Base-by-base conservation (phyloP, 177 flowering plant species). In the Vitis hybrid region DNA sequence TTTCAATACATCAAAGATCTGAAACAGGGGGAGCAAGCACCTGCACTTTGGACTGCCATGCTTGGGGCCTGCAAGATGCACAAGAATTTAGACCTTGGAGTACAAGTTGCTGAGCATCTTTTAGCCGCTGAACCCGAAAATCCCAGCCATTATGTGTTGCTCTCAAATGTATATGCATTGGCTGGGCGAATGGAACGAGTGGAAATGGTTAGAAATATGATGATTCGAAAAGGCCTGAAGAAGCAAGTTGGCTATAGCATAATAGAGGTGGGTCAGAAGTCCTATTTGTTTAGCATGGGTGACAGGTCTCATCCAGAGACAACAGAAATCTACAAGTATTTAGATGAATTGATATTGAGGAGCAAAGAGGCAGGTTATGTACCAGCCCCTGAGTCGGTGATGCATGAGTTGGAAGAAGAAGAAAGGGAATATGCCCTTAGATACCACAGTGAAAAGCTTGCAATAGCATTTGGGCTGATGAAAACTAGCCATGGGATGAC, bases 41-140 rank as follows among this genome's bases (percentile, higher is more conserved):
- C 91, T 0, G 91, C 91, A 3, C 71, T 90, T 15, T 90, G 92
- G 92, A 87, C 92, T 23, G 91, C 97, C 30, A 70, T 92, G 89
- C 92, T 90, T 21, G 92, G 92, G 15, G 91, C 92, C 1, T 90
- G 94, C 82, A 89, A 87, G 78, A 83, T 92, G 88, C 92, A 89
- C 62, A 87, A 83, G 77, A 81, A 87, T 66, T 79, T 85, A 15
- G 83, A 84, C 21, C 76, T 92, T 13, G 92, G 95, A 34, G 85
- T 79, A 0, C 55, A 76, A 67, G 91, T 81, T n/a, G 93, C 93
- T 0, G 89, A 90, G 71, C 83, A 77, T 62, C 88, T 90, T 15
- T 59, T 89, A 65, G 68, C 78, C 1, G n/a, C 79, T 10, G 90
- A 87, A 62, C 92, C 92, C 0, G 88, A 85, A 50, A 89, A 86